Base-by-base conservation (phyloP, 2,329 filamentous ascomycete genomes). In the Drechslera avenae region DNA sequence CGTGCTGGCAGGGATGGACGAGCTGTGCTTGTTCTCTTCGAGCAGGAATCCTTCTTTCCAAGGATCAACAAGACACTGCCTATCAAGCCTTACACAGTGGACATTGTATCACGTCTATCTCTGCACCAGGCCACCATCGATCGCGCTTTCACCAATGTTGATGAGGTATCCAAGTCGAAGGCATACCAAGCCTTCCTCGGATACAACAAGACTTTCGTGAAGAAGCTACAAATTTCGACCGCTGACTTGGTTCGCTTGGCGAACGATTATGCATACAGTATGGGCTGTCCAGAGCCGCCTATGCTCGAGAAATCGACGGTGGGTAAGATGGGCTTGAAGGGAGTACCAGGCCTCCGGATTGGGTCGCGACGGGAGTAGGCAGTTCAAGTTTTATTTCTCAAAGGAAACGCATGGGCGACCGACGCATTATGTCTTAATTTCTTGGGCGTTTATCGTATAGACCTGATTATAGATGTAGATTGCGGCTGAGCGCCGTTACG, bases 31-130 rank as follows among this genome's bases (percentile, higher is more conserved):
- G 59, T 84, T 13, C 74, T 84, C 35, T 81, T 79, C 8, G 61
- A 80, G 54, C 73, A 73, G 44, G 81, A 84, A 57, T 74, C 75
- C 5, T 83, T 80, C 71, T 83, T 83, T 66, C 64, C 79, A 18
- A 72, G 69, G 30, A 68, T 69, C 47, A 82, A 82, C 64, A 78
- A 68, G 52, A 73, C 76, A 26, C 66, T 83, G 14, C 79, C 79
- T 14, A 82, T 83, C 61, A 67, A 79, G 23, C 74, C 79, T 2
- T 79, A 82, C 55, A 76, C 79, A 1, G 67, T 71, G 12, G 69
- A 75, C 17, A 71, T 82, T 49, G 64, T 69, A 6, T 62, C 68
- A 10, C 61, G 66, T 8, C 69, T 76, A 26, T 46, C 70, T 6
- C 51, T 66, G 18, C 71, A 68, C 54, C 59, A 71, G 30, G 33